Base-by-base conservation (phyloP, 1,139 yeast species). In the Pichia sp. region DNA sequence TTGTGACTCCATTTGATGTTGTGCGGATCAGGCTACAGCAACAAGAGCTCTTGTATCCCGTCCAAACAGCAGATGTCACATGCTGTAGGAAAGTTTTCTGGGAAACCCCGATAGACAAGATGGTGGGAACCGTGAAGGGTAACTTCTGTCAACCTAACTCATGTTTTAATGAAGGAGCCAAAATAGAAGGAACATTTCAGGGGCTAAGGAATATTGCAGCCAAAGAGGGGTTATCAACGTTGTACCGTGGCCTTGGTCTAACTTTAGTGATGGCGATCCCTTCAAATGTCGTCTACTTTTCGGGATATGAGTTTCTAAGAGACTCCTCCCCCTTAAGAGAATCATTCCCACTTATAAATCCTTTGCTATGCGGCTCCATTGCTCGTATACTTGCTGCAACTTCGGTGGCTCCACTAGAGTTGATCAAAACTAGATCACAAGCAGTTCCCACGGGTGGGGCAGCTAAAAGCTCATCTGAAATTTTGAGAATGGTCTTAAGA, bases 1-100 rank as follows among this genome's bases (percentile, higher is more conserved):
- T 79, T 36, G 83, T 88, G 23, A 91, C 96, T 1, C 98, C 98
- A 1, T 81, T 91, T 58, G 98, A 91, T 55, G 97, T 91, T 31
- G 85, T 88, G 1, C 64, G 97, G 42, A 85, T 91, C 26, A 70
- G 98, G 39, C 66, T 88, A 41, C 98, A 91, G 53, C 96, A 88
- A 53, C 96, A 87, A 53, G 85, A 77, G 46, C 64, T 82, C 40
- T 58, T 80, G 34, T 47, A 53, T 62, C 82, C 71, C 3, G 46
- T 53, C 7, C 62, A 66, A 39, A 48, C 32, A 7, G 13, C 45
- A 12, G 34, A 45, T 2, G 47, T 38, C 1, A 45, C 44, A 5
- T 58, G 63, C 28, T 58, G 62, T 29, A 61, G 54, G 17, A 58
- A 56, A 35, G 57, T 63, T 15, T 66, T 66, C 39, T 66, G 71